Evolutionary conservation across 2,329 filamentous ascomycete genomes (phyloP).

Genomic region (Fusarium buharicum): DNA sequence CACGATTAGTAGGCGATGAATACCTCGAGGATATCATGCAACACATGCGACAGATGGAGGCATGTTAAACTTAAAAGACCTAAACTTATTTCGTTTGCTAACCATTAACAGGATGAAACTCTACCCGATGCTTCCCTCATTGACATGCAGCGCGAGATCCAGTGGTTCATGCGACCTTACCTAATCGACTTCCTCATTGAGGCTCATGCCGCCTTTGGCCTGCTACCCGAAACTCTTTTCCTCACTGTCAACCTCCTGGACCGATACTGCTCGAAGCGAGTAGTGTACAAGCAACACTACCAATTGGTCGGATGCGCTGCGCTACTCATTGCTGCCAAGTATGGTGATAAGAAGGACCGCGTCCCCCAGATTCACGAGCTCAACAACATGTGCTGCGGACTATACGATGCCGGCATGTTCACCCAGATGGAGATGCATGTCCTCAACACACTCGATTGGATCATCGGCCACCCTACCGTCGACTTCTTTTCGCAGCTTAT

Average conservation of each 20-base stretch:
- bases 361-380: conserved; percentile 98
- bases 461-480: conserved; percentile 93
- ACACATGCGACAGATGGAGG: conserved; percentile 97
- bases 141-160: conserved; percentile 98
- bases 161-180: conserved; percentile 99
- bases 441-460: conserved; percentile 95
- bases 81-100: conserved; percentile 35
- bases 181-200: conserved; percentile 98
- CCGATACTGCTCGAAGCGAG: conserved; percentile 95
- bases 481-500: conserved; percentile 93
- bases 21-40: conserved; percentile 94
- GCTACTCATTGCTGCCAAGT: conserved; percentile 96
- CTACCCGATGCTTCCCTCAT: conserved; percentile 96
- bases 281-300: conserved; percentile 99
- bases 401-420: conserved; percentile 99
- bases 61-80: conserved; percentile 49
- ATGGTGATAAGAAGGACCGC: conserved; percentile 97
- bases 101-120: conserved; percentile 72
- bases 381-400: conserved; percentile 98
- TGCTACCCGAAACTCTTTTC: conserved; percentile 94
- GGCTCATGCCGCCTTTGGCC: conserved; percentile 92
- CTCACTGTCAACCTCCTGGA: conserved; percentile 96
- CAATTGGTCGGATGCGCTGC: conserved; percentile 97
- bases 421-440: conserved; percentile 99
- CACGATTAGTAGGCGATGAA: conserved; percentile 83